Evolutionary conservation across 495 filamentous ascomycete genomes (phyloP).

Genomic region (Clavariopsis aquatica): DNA sequence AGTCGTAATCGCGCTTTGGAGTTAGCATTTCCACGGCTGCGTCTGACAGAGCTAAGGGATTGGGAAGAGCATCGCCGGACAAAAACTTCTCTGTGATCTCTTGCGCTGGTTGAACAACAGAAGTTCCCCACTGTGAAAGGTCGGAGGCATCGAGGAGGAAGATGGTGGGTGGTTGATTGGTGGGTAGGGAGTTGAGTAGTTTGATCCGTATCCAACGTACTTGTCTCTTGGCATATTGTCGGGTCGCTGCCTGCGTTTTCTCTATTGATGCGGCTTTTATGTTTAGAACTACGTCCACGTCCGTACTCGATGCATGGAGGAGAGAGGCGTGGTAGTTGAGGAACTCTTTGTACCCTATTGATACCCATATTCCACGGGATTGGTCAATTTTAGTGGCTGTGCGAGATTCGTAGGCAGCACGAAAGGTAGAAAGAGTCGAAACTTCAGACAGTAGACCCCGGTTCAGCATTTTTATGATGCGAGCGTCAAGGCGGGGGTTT

Average conservation of each 20-base stretch:
- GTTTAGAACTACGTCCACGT: slow-evolving; percentile 49
- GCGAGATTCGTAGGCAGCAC: slow-evolving; percentile 49
- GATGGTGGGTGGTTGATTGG: slow-evolving; percentile 55
- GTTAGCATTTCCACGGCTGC: slow-evolving; percentile 58
- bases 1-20: slow-evolving; percentile 54
- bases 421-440: slow-evolving; percentile 50
- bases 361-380: slow-evolving; percentile 86
- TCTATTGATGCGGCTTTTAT: slow-evolving; percentile 54
- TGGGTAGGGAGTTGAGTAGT: slow-evolving; percentile 63
- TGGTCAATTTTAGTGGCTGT: slow-evolving; percentile 62
- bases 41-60: slow-evolving; percentile 63
- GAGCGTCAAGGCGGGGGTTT: slow-evolving; percentile 66
- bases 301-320: slow-evolving; percentile 40
- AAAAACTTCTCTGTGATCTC: slow-evolving; percentile 64
- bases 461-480: slow-evolving; percentile 81
- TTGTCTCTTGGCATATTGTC: slow-evolving; percentile 84
- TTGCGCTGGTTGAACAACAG: slow-evolving; percentile 65
- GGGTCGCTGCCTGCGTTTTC: slow-evolving; percentile 71
- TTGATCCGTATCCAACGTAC: slow-evolving; percentile 84
- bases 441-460: slow-evolving; percentile 74
- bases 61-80: slow-evolving; percentile 54
- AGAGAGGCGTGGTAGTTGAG: slow-evolving; percentile 64
- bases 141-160: slow-evolving; percentile 78
- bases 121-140: slow-evolving; percentile 54
- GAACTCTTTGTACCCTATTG: slow-evolving; percentile 94